phyloP scores from a whole-genome alignment of 768 basidiomycete species.

The Coprinopsis sp. region DNA sequence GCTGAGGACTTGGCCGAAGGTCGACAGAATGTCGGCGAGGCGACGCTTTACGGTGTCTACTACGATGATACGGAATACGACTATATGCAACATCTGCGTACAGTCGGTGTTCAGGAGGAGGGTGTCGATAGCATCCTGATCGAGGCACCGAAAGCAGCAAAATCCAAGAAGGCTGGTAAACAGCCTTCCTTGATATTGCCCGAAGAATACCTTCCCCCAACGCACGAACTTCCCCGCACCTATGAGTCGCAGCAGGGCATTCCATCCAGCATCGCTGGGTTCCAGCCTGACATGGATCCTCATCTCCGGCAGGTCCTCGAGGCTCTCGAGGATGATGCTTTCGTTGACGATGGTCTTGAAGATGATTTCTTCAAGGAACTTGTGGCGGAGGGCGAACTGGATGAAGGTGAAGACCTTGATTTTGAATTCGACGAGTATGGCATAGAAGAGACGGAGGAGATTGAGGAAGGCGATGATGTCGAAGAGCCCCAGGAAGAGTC shows the following conservation, averaged over 20 bases:
- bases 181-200: conserved; percentile 59
- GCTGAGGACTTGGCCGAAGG: conserved; percentile 13
- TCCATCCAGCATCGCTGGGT: conserved; percentile 78
- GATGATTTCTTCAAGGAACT: conserved; percentile 77
- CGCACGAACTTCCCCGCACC: conserved; percentile 65
- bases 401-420: conserved; percentile 51
- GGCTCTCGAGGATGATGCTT: conserved; percentile 94
- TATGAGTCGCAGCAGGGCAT: conserved; percentile 76
- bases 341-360: conserved; percentile 70
- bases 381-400: conserved; percentile 67
- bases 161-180: conserved; percentile 26
- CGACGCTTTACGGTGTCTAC: conserved; percentile 83
- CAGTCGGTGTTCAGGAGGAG: conserved; percentile 71
- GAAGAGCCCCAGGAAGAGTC: conserved; percentile 34
- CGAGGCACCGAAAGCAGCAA: conserved; percentile 56
- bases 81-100: conserved; percentile 94
- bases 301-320: conserved; percentile 89
- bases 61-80: conserved; percentile 97
- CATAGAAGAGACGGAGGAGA: conserved; percentile 8
- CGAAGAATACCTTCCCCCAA: conserved; percentile 66
- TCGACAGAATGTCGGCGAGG: conserved; percentile 72
- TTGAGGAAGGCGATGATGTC: conserved; percentile 17
- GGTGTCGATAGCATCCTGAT: conserved; percentile 79
- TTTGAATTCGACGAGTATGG: conserved; percentile 66
- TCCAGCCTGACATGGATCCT: conserved; percentile 95